Conservation (phyloP, 768 basidiomycete species). For the Leccinellum rugosiceps region DNA sequence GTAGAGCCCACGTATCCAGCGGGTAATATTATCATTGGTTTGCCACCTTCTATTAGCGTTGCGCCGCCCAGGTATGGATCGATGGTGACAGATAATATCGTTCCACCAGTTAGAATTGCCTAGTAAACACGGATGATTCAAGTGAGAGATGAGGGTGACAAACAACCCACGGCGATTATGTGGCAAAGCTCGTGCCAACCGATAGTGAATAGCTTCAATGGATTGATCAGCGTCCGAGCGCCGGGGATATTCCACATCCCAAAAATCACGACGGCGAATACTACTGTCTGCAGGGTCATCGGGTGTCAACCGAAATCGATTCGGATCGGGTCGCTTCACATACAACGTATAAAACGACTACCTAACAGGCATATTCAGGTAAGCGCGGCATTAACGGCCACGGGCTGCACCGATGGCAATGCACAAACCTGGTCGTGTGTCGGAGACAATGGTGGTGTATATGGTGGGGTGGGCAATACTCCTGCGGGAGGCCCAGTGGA, state of each 20-base stretch:
- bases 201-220: constrained; percentile 83
- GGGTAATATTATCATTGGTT: constrained; percentile 65
- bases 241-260: constrained; percentile 87
- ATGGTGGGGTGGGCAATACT: constrained; percentile 30
- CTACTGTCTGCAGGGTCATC: constrained; percentile 56
- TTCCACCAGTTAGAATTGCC: constrained; percentile 79
- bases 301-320: constrained; percentile 6
- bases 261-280: constrained; percentile 83
- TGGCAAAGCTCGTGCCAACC: constrained; percentile 90
- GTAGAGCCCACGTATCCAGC: constrained; percentile 84
- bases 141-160: constrained; percentile 4
- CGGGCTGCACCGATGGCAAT: constrained; percentile 13
- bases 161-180: constrained; percentile 60
- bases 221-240: constrained; percentile 73
- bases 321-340: constrained; percentile 30
- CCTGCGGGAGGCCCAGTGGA: constrained; percentile 34
- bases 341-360: constrained; percentile 75
- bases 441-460: constrained; percentile 50
- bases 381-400: constrained; percentile 20
- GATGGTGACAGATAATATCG: constrained; percentile 75
- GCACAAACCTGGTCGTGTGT: constrained; percentile 67
- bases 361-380: constrained; percentile 39
- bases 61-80: constrained; percentile 74
- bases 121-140: constrained; percentile 24
- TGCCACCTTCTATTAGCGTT: constrained; percentile 69